phyloP scores from a whole-genome alignment of 148 eudicot genomes.

The Salicornia ramosissima region DNA sequence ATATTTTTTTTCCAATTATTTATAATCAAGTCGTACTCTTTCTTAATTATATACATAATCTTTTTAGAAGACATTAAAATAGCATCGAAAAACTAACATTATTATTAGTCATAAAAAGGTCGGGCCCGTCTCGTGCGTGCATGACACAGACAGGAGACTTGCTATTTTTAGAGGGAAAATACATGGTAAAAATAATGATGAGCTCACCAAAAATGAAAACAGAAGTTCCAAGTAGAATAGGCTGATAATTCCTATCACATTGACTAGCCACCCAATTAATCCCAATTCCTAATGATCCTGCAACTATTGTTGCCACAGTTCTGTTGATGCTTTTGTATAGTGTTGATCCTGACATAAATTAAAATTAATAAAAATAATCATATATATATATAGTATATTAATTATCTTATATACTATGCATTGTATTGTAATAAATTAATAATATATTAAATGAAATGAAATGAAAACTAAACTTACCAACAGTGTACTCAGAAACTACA shows the following conservation, averaged over 20 bases:
- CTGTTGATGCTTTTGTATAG: conserved; percentile 67
- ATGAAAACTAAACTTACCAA: conserved; percentile 56
- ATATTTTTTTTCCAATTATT: too few relatives aligned
- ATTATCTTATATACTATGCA: neutral
- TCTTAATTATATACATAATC: too few relatives aligned
- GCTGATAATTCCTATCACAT: conserved; percentile 52
- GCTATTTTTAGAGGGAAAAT: neutral
- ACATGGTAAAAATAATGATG: neutral
- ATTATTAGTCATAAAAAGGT: too few relatives aligned
- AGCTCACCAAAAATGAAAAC: conserved; percentile 61
- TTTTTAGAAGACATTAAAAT: too few relatives aligned
- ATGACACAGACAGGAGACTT: too few relatives aligned
- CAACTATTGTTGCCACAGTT: conserved; percentile 48
- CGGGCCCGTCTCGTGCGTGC: too few relatives aligned
- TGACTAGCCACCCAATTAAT: conserved; percentile 69
- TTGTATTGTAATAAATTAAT: too few relatives aligned
- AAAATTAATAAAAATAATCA: neutral
- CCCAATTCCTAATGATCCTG: conserved; percentile 73
- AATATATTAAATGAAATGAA: too few relatives aligned
- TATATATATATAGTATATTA: neutral
- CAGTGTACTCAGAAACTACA: conserved; percentile 79
- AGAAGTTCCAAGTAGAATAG: conserved; percentile 49
- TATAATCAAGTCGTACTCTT: too few relatives aligned
- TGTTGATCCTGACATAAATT: conserved; percentile 54
- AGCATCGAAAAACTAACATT: too few relatives aligned